Percentiles rank a stretch among this genome's conserved stretches.
phyloP scores from a whole-genome alignment of 371 early-diverging fungal species.

The Mucor ambiguus region DNA sequence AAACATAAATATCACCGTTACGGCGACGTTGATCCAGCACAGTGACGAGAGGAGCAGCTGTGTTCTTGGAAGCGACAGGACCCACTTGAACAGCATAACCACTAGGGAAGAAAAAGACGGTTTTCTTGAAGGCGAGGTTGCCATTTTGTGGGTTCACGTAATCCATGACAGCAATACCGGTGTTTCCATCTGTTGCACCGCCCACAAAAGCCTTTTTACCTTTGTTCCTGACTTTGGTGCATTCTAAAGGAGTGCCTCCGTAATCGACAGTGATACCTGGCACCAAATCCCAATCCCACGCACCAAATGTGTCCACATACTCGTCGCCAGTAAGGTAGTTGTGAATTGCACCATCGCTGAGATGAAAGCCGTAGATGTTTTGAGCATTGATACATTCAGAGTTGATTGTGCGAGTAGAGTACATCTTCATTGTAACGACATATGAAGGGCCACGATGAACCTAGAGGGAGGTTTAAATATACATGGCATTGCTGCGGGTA shows the following conservation, averaged over 20 bases:
- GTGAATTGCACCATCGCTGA: slow-evolving; percentile 35
- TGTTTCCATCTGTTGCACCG: slow-evolving; percentile 28
- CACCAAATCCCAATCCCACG: slow-evolving; percentile 36
- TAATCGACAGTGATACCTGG: slow-evolving; percentile 35
- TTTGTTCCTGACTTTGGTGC: slow-evolving; percentile 9
- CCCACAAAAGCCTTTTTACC: slow-evolving; percentile 28
- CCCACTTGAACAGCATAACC: slow-evolving; percentile 36
- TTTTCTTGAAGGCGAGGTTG: slow-evolving; percentile 30
- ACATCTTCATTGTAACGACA: slow-evolving; percentile 40
- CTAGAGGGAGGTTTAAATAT: not conserved
- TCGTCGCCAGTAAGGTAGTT: slow-evolving; percentile 38
- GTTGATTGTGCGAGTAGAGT: slow-evolving; percentile 35
- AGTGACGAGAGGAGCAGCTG: slow-evolving; percentile 22
- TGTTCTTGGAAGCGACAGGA: slow-evolving; percentile 16
- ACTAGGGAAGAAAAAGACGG: slow-evolving; percentile 34
- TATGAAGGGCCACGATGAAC: slow-evolving; percentile 33
- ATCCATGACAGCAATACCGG: slow-evolving; percentile 33
- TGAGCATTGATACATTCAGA: slow-evolving; percentile 39
- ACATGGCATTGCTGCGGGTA: not conserved
- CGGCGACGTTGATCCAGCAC: slow-evolving; percentile 35
- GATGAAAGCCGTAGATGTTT: slow-evolving; percentile 31
- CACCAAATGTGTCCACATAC: slow-evolving; percentile 32
- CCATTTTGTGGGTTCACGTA: slow-evolving; percentile 29
- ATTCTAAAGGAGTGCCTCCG: slow-evolving; percentile 22
- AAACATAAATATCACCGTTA: slow-evolving; percentile 26